A percentile compares a stretch with the other conserved stretches of the same genome.
Evolutionary conservation across 2,329 filamentous ascomycete genomes (phyloP).

Genomic region (Daldinia sp.): DNA sequence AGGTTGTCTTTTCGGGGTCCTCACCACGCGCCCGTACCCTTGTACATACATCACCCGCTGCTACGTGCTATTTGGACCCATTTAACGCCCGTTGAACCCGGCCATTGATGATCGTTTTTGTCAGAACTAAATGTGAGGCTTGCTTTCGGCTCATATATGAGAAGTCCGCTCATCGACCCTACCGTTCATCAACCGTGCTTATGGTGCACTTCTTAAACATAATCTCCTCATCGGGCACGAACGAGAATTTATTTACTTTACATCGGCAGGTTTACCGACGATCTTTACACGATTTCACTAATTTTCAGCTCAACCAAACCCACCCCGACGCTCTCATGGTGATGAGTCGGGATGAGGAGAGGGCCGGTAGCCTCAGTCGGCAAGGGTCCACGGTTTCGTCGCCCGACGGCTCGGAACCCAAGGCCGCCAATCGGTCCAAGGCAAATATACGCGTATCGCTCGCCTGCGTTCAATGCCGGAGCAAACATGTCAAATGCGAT

Average conservation of each 20-base stretch:
- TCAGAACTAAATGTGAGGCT: constrained; percentile 40
- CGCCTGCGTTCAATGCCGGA: constrained; percentile 58
- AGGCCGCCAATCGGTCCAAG: constrained; percentile 42
- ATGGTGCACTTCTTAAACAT: constrained; percentile 21
- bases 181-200: constrained; percentile 21
- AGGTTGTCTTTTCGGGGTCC: constrained; percentile 6
- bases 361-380: constrained; percentile 28
- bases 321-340: constrained; percentile 17
- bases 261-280: constrained; percentile 6
- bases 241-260: constrained; percentile 11
- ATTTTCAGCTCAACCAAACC: not conserved
- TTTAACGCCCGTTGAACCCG: constrained; percentile 29
- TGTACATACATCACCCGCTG: constrained; percentile 29
- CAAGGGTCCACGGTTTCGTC: constrained; percentile 39
- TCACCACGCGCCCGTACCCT: constrained; percentile 16
- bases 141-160: constrained; percentile 30
- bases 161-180: constrained; percentile 30
- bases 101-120: constrained; percentile 23
- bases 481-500: constrained; percentile 60
- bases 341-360: constrained; percentile 38
- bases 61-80: constrained; percentile 22
- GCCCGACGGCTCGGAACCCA: constrained; percentile 40
- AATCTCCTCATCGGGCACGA: constrained; percentile 15
- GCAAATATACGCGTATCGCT: constrained; percentile 53
- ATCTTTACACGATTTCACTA: constrained; percentile 13